Conservation (phyloP, 768 basidiomycete genomes). For the Trametes elegans region DNA sequence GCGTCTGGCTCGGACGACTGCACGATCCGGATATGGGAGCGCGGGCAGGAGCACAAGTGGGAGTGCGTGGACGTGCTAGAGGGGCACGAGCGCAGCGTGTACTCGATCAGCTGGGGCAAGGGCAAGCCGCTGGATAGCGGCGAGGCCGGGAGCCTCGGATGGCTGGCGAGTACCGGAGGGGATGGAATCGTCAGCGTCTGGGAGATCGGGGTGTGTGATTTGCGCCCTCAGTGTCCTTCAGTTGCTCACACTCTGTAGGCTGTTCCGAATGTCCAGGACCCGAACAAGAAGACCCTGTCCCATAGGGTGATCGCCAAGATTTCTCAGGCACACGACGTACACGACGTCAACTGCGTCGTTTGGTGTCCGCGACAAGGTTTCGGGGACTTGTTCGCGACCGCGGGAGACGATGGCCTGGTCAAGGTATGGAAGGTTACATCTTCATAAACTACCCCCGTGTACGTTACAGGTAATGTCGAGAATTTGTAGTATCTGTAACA, state of each 20-base stretch:
- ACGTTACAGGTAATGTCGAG: background rate
- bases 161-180: conserved; percentile 82
- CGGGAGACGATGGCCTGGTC: conserved; percentile 82
- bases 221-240: background rate
- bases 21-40: conserved; percentile 83
- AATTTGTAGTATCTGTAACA: background rate
- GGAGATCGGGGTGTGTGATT: conserved; percentile 50
- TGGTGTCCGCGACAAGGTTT: conserved; percentile 77
- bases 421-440: conserved; percentile 68
- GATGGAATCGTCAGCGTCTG: conserved; percentile 85
- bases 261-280: conserved; percentile 3
- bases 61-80: conserved; percentile 56
- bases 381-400: conserved; percentile 70
- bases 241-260: conserved; percentile 13
- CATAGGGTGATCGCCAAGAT: conserved; percentile 53
- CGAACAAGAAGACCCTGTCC: conserved; percentile 30
- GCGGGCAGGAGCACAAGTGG: conserved; percentile 60
- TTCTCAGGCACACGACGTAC: conserved; percentile 71
- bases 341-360: conserved; percentile 80
- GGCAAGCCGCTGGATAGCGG: conserved; percentile 21
- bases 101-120: conserved; percentile 73
- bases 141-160: conserved; percentile 53
- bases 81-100: conserved; percentile 75
- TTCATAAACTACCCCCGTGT: background rate
- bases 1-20: conserved; percentile 86